These are phyloP conservation scores for Xanthoconium purpureum DNA, from an alignment of 768 basidiomycete species.

Conservation along the genomic window DNA sequence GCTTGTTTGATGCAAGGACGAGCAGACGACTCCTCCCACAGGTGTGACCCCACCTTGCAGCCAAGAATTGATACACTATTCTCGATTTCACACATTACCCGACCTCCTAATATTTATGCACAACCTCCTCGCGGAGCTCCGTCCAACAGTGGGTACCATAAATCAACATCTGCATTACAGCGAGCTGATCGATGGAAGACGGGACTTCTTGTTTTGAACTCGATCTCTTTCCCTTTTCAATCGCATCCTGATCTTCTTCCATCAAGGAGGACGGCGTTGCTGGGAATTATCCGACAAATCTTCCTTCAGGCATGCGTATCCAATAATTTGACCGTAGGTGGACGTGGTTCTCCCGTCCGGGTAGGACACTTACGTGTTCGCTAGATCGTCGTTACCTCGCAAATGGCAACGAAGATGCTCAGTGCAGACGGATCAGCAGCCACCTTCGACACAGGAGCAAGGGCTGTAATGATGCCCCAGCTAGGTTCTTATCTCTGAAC, in stretches of 20 bases:
- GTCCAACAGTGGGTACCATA: slow-evolving; percentile 43
- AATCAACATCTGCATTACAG: slow-evolving; percentile 7
- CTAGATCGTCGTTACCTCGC: slow-evolving; percentile 59
- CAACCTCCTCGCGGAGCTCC: slow-evolving; percentile 47
- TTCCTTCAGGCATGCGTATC: slow-evolving; percentile 50
- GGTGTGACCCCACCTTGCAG: slow-evolving; percentile 40
- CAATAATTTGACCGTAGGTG: slow-evolving; percentile 47
- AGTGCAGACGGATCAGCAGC: slow-evolving; percentile 62
- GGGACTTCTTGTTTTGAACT: slow-evolving; percentile 61
- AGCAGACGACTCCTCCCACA: slow-evolving; percentile 23
- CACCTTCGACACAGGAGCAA: slow-evolving; percentile 61
- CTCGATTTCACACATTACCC: slow-evolving; percentile 42
- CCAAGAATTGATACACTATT: slow-evolving; percentile 24
- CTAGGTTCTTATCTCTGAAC: slow-evolving; percentile 44
- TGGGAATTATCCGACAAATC: slow-evolving; percentile 51
- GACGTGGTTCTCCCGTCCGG: neutral
- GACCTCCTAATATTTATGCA: slow-evolving; percentile 60
- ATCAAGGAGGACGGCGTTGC: slow-evolving; percentile 39
- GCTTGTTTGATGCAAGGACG: slow-evolving; percentile 7
- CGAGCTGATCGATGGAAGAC: slow-evolving; percentile 33
- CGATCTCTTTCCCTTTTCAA: slow-evolving; percentile 68
- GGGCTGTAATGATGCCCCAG: slow-evolving; percentile 63
- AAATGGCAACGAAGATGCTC: slow-evolving; percentile 67
- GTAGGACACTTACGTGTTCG: slow-evolving; percentile 4
- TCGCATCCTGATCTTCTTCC: slow-evolving; percentile 37